Evolutionary conservation across 1,284 basidiomycete species (phyloP).

Genomic region (Malassezia brasiliensis): DNA sequence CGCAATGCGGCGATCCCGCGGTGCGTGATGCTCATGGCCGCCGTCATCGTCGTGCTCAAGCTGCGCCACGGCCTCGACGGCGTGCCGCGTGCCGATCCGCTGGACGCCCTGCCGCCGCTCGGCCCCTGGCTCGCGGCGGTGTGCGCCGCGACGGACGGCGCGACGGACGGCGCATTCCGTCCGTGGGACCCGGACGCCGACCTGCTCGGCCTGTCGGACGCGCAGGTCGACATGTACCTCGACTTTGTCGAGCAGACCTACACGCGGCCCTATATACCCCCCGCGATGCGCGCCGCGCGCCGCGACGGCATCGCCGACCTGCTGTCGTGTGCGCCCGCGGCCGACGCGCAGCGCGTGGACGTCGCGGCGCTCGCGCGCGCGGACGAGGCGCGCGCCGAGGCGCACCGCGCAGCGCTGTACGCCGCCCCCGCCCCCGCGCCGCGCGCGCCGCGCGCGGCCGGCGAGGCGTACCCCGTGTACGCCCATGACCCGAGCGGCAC

Average conservation of each 20-base stretch:
- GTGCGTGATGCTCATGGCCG: conserved; percentile 63
- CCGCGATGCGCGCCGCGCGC: neutral
- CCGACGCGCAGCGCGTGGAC: neutral
- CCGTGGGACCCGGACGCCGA: conserved; percentile 14
- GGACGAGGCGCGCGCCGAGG: neutral
- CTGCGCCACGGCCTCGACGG: conserved; percentile 43
- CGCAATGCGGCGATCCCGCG: conserved; percentile 57
- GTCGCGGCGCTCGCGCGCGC: neutral
- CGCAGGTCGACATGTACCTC: conserved; percentile 10
- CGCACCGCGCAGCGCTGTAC: neutral
- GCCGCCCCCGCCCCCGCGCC: too few relatives aligned
- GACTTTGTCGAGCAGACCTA: conserved; percentile 13
- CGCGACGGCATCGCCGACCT: conserved; percentile 12
- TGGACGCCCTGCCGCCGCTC: conserved; percentile 33
- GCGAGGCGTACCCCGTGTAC: conserved; percentile 14
- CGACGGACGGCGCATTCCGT: neutral
- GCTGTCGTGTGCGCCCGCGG: neutral
- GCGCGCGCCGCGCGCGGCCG: neutral
- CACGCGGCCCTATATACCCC: conserved; percentile 4
- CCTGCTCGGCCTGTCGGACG: conserved; percentile 7
- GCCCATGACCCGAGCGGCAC: conserved; percentile 9
- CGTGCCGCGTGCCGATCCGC: conserved; percentile 17
- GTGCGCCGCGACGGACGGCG: neutral
- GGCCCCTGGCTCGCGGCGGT: conserved; percentile 10
- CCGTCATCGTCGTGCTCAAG: conserved; percentile 40